These are phyloP conservation scores for Coemansia interrupta DNA, from an alignment of 192 early-diverging fungal genomes.

Conservation along the genomic window DNA sequence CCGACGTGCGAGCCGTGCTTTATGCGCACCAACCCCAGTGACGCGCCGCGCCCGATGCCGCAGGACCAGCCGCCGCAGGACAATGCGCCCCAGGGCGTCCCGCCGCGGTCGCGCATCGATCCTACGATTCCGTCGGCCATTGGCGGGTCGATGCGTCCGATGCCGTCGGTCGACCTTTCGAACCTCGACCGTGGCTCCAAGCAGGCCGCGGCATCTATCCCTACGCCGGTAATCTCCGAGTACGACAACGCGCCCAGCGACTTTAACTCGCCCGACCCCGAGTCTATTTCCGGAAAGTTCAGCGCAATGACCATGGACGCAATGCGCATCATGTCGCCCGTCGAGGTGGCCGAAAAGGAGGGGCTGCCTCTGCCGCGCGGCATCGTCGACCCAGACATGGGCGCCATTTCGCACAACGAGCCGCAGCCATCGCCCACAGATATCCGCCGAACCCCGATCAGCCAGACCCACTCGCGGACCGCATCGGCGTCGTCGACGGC, in stretches of 20 bases:
- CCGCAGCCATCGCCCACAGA: constrained; percentile 13
- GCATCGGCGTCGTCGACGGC: constrained; percentile 11
- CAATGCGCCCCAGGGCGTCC: not conserved
- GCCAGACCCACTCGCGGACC: constrained; percentile 1
- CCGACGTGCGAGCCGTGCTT: constrained; percentile 55
- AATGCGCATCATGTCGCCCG: constrained; percentile 49
- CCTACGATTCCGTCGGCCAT: constrained; percentile 20
- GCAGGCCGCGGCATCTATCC: constrained; percentile 27
- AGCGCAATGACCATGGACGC: constrained; percentile 5
- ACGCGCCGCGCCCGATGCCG: constrained; percentile 21
- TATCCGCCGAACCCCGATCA: not conserved
- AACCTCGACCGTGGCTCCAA: not conserved
- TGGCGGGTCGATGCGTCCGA: constrained; percentile 11
- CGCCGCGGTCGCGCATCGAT: not conserved
- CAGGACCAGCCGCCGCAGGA: not conserved
- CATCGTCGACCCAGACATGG: constrained; percentile 39
- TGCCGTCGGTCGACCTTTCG: not conserved
- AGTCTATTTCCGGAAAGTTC: constrained; percentile 5
- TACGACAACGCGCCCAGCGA: constrained; percentile 18
- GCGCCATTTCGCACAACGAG: constrained; percentile 24
- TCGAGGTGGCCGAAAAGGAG: constrained; percentile 46
- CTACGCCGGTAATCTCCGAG: constrained; percentile 39
- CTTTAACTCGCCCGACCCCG: constrained; percentile 1
- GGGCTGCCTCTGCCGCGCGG: constrained; percentile 40
- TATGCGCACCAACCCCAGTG: constrained; percentile 4